These are phyloP conservation scores for Smallanthus sonchifolius DNA, from an alignment of 129 eudicot genomes.

Conservation along the genomic window DNA sequence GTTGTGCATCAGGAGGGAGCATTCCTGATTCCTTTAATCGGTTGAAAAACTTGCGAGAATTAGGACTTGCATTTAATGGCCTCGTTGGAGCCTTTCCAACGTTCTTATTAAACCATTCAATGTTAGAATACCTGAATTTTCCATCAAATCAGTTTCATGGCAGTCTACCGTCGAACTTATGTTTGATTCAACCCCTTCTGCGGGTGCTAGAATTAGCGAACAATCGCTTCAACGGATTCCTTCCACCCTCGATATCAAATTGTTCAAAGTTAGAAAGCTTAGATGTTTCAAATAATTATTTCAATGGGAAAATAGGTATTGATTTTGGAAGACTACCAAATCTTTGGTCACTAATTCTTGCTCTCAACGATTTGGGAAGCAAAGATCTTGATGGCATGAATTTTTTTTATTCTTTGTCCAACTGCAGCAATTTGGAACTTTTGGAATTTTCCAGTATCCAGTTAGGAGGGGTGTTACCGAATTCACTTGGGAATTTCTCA, in stretches of 20 bases:
- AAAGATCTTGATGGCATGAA: constrained; percentile 16
- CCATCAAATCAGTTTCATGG: constrained; percentile 23
- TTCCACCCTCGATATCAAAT: constrained; percentile 39
- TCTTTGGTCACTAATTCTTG: background rate
- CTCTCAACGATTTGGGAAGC: background rate
- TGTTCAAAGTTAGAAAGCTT: constrained; percentile 11
- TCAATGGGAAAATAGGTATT: constrained; percentile 12
- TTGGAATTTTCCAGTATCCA: background rate
- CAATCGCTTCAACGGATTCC: constrained; percentile 24
- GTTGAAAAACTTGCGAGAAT: background rate
- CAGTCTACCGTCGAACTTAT: constrained; percentile 14
- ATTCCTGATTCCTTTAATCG: constrained; percentile 20
- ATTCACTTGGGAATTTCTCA: constrained; percentile 20
- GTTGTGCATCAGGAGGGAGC: constrained; percentile 1
- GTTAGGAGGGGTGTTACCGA: constrained; percentile 28
- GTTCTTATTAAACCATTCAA: constrained; percentile 27
- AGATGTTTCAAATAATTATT: background rate
- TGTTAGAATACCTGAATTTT: background rate
- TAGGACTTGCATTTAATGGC: background rate
- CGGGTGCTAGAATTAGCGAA: background rate
- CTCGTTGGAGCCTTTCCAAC: constrained; percentile 27
- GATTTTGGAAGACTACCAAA: constrained; percentile 9
- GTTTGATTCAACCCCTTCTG: constrained; percentile 25
- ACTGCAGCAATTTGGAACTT: constrained; percentile 2
- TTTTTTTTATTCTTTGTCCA: constrained; percentile 27